Percentiles rank a stretch among this genome's conserved stretches.
Evolutionary conservation across 2,329 filamentous ascomycete species (phyloP).

Genomic region (Fusarium sp.): DNA sequence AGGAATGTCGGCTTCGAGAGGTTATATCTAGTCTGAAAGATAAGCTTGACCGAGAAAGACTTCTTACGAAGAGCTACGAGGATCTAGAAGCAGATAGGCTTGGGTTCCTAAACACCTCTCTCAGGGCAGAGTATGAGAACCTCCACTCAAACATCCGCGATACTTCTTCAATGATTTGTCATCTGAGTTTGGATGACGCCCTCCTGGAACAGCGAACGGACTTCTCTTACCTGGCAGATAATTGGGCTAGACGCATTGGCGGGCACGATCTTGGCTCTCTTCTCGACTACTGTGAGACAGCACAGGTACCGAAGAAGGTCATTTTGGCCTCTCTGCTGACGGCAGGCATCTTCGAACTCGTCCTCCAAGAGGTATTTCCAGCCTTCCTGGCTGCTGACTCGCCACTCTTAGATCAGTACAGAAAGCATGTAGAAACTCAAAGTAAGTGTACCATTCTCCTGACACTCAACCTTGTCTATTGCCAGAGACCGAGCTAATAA

Average conservation of each 20-base stretch:
- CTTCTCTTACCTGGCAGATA: background rate
- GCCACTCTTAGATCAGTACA: background rate
- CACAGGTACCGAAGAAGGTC: background rate
- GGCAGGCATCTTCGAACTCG: background rate
- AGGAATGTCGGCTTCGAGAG: background rate
- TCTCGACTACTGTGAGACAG: background rate
- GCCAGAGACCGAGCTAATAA: rapidly evolving
- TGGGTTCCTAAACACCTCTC: background rate
- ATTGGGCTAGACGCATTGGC: background rate
- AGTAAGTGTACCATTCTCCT: background rate
- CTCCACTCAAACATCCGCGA: background rate
- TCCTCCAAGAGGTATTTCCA: background rate
- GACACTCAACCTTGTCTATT: rapidly evolving
- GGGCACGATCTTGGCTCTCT: background rate
- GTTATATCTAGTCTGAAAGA: background rate
- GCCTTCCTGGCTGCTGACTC: background rate
- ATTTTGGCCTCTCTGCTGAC: background rate
- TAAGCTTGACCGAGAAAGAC: rapidly evolving
- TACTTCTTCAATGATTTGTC: rapidly evolving
- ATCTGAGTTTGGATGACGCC: background rate
- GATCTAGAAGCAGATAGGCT: background rate
- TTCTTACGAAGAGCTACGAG: rapidly evolving
- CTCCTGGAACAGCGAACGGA: background rate
- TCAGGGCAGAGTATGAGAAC: rapidly evolving
- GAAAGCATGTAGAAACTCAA: background rate